phyloP scores from a whole-genome alignment of 140 eudicot genomes.

The Flaveria floridana region DNA sequence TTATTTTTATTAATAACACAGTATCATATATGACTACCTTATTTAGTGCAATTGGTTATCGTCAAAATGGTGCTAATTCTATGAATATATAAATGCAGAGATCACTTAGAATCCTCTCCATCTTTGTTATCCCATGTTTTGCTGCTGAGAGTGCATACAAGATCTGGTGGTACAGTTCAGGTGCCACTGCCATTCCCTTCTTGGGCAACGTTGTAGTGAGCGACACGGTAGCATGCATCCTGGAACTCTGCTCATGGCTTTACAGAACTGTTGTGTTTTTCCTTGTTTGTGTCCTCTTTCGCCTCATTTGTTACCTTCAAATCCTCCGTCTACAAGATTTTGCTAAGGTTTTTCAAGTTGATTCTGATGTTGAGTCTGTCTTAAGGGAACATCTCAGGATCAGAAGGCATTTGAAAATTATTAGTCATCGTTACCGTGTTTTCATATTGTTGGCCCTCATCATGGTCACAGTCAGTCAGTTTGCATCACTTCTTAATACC shows the following conservation, averaged over 20 bases:
- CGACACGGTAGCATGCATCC: slow-evolving; percentile 62
- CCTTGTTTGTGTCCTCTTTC: slow-evolving; percentile 88
- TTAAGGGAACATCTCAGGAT: slow-evolving; percentile 79
- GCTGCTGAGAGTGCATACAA: slow-evolving; percentile 77
- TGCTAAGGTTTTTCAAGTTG: slow-evolving; percentile 66
- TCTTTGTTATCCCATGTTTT: slow-evolving; percentile 85
- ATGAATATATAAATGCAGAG: slow-evolving; percentile 49
- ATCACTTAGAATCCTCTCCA: slow-evolving; percentile 65
- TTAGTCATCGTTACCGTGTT: slow-evolving; percentile 82
- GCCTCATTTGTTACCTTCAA: slow-evolving; percentile 89
- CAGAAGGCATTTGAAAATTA: slow-evolving; percentile 72
- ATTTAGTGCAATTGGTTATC: neutral
- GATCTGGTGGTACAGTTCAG: slow-evolving; percentile 97
- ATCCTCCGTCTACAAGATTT: slow-evolving; percentile 85
- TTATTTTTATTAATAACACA: neutral
- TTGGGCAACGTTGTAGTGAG: slow-evolving; percentile 66
- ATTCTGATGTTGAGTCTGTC: slow-evolving; percentile 82
- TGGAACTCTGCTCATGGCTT: slow-evolving; percentile 88
- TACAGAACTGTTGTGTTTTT: slow-evolving; percentile 79
- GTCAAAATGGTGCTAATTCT: neutral
- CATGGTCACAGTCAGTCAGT: slow-evolving; percentile 71
- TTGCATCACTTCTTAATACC: slow-evolving; percentile 66
- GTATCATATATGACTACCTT: neutral
- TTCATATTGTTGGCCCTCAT: slow-evolving; percentile 65
- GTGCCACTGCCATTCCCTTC: slow-evolving; percentile 75